Evolutionary conservation across 495 filamentous ascomycete genomes (phyloP), one percentile per base, ranked within the genome.

Genomic region (Aspergillus cavernicola): DNA sequence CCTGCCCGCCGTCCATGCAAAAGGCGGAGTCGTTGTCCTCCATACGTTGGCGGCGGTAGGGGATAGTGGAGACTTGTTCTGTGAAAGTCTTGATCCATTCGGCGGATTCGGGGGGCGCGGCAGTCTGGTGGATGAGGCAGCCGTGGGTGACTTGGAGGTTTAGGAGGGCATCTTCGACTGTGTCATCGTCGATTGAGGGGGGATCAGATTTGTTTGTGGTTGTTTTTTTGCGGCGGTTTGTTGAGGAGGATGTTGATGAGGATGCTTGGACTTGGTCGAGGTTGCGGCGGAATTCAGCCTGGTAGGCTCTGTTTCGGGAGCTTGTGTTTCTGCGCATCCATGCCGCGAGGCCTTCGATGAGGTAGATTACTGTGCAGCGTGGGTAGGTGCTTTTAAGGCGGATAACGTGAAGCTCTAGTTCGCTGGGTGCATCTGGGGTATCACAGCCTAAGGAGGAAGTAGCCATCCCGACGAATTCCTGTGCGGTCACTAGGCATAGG

Each of bases 1-100:
- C 88, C 63, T 93, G 90, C 0, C 90, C 90, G 0, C 72, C 69
- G 33, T 90, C 89, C 84, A 92, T 90, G 68, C 89, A 92, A 71
- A 93, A 93, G 3, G 81, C 78, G 6, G 85, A 82, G 28, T 80
- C 74, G 29, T 76, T 70, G 1, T 58, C 62, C 16, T 66, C 61
- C 68, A 78, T 74, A 16, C 69, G 69, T 53, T 80, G 68, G 6
- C 61, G 68, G 11, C 77, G 80, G 61, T 92, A 92, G 0, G 87
- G 88, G 24, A 87, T 83, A 0, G 84, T 87, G 32, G 84, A 85
- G 56, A 95, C 83, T 55, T 93, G 85, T 60, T 90, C 83, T 1
- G 89, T 93, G 65, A 93, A 92, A 32, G 80, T 79, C 33, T 80
- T 79, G 24, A 93, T 82, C 88, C 87, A 90, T 60, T 86, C 78